phyloP scores from a whole-genome alignment of 331 rosid species.

The Malus hybrid region DNA sequence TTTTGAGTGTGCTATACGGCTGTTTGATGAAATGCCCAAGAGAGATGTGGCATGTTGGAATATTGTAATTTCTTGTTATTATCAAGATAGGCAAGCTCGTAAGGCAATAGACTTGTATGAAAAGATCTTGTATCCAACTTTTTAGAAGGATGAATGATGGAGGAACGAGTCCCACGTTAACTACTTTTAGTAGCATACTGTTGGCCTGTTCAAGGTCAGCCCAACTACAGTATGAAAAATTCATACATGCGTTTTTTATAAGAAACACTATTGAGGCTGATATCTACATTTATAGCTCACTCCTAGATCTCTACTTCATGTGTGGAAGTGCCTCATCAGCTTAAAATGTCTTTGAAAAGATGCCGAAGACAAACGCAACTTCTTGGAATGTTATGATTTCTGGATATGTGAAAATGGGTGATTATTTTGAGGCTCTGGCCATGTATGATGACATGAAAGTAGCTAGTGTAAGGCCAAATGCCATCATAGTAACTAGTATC shows the following conservation, averaged over 20 bases:
- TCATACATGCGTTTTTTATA: slow-evolving; percentile 57
- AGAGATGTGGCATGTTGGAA: slow-evolving; percentile 87
- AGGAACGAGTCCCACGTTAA: slow-evolving; percentile 49
- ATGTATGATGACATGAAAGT: slow-evolving; percentile 46
- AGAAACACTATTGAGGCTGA: slow-evolving; percentile 46
- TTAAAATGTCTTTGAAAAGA: slow-evolving; percentile 39
- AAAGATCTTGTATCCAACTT: slow-evolving; percentile 46
- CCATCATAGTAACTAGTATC: slow-evolving; percentile 51
- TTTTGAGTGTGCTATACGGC: slow-evolving; percentile 32
- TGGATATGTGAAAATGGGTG: slow-evolving; percentile 51
- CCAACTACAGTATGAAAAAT: slow-evolving; percentile 46
- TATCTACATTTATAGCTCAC: slow-evolving; percentile 40
- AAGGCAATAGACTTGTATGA: slow-evolving; percentile 44
- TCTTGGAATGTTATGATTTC: slow-evolving; percentile 82
- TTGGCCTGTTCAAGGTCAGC: slow-evolving; percentile 53
- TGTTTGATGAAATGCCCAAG: slow-evolving; percentile 58
- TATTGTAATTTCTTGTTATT: slow-evolving; percentile 60
- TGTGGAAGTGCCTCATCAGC: slow-evolving; percentile 57
- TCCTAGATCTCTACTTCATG: slow-evolving; percentile 63
- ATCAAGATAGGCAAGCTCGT: slow-evolving; percentile 46
- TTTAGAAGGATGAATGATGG: slow-evolving; percentile 54
- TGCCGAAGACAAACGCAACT: slow-evolving; percentile 37
- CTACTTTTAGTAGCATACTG: slow-evolving; percentile 55
- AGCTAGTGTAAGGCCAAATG: slow-evolving; percentile 47
- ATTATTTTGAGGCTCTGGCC: slow-evolving; percentile 45